Evolutionary conservation across 2,329 filamentous ascomycete species (phyloP), one percentile per base, ranked within the genome.

Genomic region (Harringtonia lauricola): DNA sequence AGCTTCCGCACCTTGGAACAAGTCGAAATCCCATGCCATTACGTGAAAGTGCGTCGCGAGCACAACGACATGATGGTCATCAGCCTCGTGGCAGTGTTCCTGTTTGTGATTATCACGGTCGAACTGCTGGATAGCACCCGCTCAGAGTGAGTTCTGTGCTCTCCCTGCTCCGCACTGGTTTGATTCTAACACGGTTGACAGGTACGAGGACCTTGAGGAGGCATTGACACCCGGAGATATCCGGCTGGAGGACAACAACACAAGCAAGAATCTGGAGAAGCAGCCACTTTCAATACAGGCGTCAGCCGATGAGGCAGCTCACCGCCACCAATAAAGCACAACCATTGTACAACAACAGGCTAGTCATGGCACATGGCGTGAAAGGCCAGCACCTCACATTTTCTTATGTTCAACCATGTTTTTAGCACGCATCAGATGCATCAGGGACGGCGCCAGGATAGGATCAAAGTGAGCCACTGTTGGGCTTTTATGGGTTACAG

Each of bases 61-160:
- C 50, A 52, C 35, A 54, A 57, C 41, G 57, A 61, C 33, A 49
- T 57, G 47, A 42, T 56, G 44, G 51, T 59, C n/a, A 55, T 62
- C 24, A 48, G 50, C 38, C 44, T 62, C 21, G 54, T 56, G 1
- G 41, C 54, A 12, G 49, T 53, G 6, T 63, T 60, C 37, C 37
- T 62, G 30, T 18, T 57, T 21, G 50, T 55, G 8, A 54, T 62
- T 21, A 47, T 61, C 8, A 41, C 49, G 6, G 51, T 59, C 15
- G 60, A 61, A 52, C 50, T 53, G 9, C 57, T 49, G 50, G 48
- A 47, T 4, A 39, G 48, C 9, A 31, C 47, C 10, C 42, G 41
- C 2, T 40, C 49, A 35, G 49, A 51, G 59, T 61, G 28, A 44
- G 54, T 46, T 37, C 6, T 24, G 7, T 34, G 4, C 19, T 18